Percentiles rank a stretch among this genome's conserved stretches.
These are phyloP conservation scores for Ceratobasidium sp. DNA, from an alignment of 1,284 basidiomycete species.

Conservation along the genomic window DNA sequence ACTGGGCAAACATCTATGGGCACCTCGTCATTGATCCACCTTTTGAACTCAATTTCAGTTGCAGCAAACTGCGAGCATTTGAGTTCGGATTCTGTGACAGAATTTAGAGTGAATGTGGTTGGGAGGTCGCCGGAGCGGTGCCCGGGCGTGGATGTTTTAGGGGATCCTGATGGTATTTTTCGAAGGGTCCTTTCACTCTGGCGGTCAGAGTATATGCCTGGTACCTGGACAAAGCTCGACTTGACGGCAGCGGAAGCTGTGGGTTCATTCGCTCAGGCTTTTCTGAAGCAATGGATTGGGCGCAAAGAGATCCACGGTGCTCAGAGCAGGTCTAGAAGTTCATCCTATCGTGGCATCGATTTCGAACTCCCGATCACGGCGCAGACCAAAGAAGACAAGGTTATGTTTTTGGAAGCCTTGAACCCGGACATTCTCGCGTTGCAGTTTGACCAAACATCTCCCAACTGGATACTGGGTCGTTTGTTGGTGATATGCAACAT, in stretches of 20 bases:
- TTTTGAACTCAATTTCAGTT: neutral
- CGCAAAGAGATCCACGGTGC: constrained; percentile 10
- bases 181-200: neutral
- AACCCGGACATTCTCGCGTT: neutral
- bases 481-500: constrained; percentile 6
- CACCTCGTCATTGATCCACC: neutral
- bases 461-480: neutral
- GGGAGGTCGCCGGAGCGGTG: constrained; percentile 1
- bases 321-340: constrained; percentile 2
- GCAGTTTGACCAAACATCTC: neutral
- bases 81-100: neutral
- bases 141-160: neutral
- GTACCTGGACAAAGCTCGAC: constrained; percentile 11
- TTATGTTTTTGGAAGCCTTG: neutral
- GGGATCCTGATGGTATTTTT: constrained; percentile 12
- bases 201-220: neutral
- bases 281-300: constrained; percentile 6
- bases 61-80: neutral
- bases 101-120: constrained; percentile 15
- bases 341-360: constrained; percentile 10
- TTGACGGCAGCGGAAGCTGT: neutral
- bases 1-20: neutral
- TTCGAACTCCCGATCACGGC: constrained; percentile 6
- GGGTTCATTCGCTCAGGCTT: constrained; percentile 5
- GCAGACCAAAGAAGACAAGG: neutral